Conservation (phyloP, 345 rosid genomes). For the Camelina laxa region DNA sequence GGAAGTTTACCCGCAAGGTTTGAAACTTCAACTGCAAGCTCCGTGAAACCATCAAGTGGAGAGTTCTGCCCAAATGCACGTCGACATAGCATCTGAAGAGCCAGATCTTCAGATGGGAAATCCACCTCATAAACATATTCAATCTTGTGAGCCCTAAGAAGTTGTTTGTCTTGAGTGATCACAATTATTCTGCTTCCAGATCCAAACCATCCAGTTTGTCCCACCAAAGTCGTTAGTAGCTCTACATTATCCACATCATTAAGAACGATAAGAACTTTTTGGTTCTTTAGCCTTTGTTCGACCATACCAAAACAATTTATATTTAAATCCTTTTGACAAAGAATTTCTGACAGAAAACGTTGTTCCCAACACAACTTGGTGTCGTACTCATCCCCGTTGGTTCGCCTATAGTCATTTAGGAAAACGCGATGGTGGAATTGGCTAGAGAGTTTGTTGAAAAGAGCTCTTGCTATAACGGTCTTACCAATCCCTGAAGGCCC, state of each 20-base stretch:
- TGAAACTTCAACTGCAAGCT: constrained; percentile 2
- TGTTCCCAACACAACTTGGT: constrained; percentile 34
- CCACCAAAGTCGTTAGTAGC: constrained; percentile 8
- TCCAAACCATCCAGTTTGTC: constrained; percentile 10
- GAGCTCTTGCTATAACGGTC: constrained; percentile 47
- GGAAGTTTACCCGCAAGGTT: constrained; percentile 39
- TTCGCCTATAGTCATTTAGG: neutral
- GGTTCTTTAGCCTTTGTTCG: neutral
- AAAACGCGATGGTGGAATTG: neutral
- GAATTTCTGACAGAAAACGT: constrained; percentile 44
- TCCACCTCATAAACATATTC: constrained; percentile 3
- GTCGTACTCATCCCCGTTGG: constrained; percentile 14
- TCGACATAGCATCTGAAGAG: constrained; percentile 18
- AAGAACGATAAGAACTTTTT: constrained; percentile 33
- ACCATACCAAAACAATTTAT: neutral
- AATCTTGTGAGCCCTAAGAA: constrained; percentile 10
- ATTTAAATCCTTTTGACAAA: constrained; percentile 17
- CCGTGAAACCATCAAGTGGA: neutral
- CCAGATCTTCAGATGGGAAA: neutral
- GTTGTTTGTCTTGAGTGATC: constrained; percentile 14
- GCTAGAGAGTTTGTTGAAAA: constrained; percentile 1
- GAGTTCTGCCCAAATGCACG: constrained; percentile 15
- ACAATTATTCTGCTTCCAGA: constrained; percentile 18
- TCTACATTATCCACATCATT: neutral
- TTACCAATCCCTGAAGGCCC: constrained; percentile 55